Base-by-base conservation (phyloP, 495 filamentous ascomycete genomes). In the Annulohypoxylon stygium region DNA sequence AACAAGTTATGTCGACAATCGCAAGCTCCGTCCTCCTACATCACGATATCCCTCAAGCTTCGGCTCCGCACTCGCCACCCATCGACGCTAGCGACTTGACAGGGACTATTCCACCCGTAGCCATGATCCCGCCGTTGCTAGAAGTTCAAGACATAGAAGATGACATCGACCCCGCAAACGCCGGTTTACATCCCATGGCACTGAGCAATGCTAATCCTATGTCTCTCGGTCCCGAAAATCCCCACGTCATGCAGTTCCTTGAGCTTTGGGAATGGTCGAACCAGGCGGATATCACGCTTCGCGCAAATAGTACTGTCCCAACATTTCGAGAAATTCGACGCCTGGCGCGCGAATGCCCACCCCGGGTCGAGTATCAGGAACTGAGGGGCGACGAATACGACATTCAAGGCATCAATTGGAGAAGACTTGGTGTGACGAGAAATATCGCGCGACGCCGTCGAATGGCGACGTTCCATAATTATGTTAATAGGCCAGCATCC, bases 331-430 rank as follows among this genome's bases (percentile, higher is more conserved):
- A 70, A 30, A 67, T 75, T n/a, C 36, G 47, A n/a, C 67, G 64
- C 47, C 54, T 71, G 9, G 67, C 64, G 26, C 55, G 47, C n/a
- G 60, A 67, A 1, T 61, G 59, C 47, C 47, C 69, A 9, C 65
- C 57, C 8, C 76, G 73, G 25, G 71, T 85, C 23, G 59, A 75
- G 7, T 83, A 83, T 55, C 65, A 76, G 4, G 88, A 91, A 67
- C 81, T 89, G 14, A 79, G 84, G 20, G 87, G 87, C 0, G 90
- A 92, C 43, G 76, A 78, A 18, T 92, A 83, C 73, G 94, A 97
- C 76, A 78, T 93, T 30, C 93, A 97, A 76, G 92, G 93, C 58
- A 91, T 97, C 43, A 84, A 92, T 54, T 97, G 94, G 89, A 83
- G 86, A 8, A 82, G 83, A 1, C 72, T 95, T 4, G 89, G 88